A percentile compares a stretch with the other conserved stretches of the same genome.
Evolutionary conservation across 2,329 filamentous ascomycete species (phyloP).

Genomic region (Rhexocercosporidium sp.): DNA sequence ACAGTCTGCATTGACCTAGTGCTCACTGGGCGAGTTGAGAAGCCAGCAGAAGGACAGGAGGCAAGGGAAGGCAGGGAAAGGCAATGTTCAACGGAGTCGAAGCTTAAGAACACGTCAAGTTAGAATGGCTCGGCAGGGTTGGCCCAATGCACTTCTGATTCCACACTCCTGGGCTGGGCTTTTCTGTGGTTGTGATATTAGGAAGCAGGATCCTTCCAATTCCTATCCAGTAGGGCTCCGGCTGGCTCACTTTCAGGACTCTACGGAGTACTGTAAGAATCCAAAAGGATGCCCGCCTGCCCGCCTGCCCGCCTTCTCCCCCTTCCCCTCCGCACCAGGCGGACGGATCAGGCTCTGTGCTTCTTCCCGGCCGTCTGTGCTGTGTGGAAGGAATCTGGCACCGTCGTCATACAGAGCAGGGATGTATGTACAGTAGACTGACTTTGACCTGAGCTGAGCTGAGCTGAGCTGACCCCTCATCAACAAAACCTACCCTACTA

Average conservation of each 20-base stretch:
- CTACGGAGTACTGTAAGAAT: too few relatives aligned
- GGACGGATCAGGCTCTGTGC: neutral
- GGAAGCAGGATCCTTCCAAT: neutral
- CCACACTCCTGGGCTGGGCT: neutral
- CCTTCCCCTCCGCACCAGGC: neutral
- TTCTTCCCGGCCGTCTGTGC: constrained; percentile 3
- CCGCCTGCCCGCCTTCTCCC: neutral
- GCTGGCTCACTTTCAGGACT: neutral
- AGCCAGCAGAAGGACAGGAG: neutral
- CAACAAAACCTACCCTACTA: too few relatives aligned
- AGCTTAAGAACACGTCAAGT: neutral
- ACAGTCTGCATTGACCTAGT: too few relatives aligned
- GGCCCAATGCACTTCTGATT: neutral
- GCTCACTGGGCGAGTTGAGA: neutral
- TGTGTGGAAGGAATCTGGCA: neutral
- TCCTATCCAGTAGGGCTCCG: neutral
- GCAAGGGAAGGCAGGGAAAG: neutral
- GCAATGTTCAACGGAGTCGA: neutral
- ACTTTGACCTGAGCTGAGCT: too few relatives aligned
- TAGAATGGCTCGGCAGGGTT: neutral
- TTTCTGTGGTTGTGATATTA: neutral
- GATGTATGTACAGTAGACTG: neutral
- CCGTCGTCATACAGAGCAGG: constrained; percentile 4
- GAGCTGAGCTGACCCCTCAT: neutral
- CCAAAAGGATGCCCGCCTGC: neutral